Conservation (phyloP, 2,329 filamentous ascomycete species). For the Bipolaris oryzae region DNA sequence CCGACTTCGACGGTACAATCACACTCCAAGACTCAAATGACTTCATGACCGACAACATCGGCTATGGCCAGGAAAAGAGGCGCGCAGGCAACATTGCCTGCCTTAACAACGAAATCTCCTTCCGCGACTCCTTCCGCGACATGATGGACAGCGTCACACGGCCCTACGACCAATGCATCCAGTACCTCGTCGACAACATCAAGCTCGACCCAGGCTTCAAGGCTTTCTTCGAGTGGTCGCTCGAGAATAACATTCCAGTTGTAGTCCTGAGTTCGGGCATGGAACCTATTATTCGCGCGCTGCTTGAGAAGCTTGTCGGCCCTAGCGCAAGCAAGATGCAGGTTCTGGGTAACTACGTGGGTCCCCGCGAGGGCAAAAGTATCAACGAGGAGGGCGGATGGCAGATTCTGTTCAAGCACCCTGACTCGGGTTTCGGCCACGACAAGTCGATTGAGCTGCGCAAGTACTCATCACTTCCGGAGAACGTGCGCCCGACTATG, state of each 20-base stretch:
- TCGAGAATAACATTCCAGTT: constrained; percentile 82
- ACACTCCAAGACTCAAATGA: constrained; percentile 76
- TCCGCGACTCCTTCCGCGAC: constrained; percentile 82
- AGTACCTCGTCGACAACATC: constrained; percentile 80
- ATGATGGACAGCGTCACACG: constrained; percentile 89
- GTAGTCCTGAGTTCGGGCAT: constrained; percentile 93
- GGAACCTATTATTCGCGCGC: constrained; percentile 84
- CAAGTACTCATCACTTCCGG: constrained; percentile 78
- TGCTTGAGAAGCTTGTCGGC: constrained; percentile 82
- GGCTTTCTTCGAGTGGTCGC: constrained; percentile 84
- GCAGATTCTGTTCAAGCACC: constrained; percentile 85
- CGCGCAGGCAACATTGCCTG: constrained; percentile 76
- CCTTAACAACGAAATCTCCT: constrained; percentile 71
- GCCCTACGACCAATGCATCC: constrained; percentile 82
- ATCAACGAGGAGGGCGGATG: constrained; percentile 84
- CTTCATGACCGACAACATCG: constrained; percentile 84
- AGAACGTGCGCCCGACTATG: constrained; percentile 73
- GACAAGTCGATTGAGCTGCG: constrained; percentile 94
- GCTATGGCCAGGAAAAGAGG: constrained; percentile 76
- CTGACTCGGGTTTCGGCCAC: constrained; percentile 86
- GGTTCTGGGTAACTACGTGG: constrained; percentile 88
- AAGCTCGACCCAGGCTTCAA: constrained; percentile 86
- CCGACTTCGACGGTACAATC: constrained; percentile 97
- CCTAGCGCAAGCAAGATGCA: constrained; percentile 77
- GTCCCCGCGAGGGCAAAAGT: constrained; percentile 70